phyloP scores from a whole-genome alignment of 148 eudicot species.

The Silene conica region DNA sequence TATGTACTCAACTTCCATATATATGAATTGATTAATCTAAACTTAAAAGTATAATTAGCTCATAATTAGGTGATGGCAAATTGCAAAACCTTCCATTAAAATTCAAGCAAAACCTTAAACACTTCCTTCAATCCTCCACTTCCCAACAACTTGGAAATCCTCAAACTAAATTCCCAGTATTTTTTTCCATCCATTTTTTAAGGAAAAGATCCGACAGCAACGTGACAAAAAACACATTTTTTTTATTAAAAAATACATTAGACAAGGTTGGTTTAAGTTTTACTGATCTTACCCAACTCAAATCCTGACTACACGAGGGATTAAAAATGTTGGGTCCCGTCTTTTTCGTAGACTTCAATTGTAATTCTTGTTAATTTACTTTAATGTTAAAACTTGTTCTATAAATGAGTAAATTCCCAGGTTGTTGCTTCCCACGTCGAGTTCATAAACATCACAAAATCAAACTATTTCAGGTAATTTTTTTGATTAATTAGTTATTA shows the following conservation, averaged over 20 bases:
- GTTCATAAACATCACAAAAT: conserved; percentile 17
- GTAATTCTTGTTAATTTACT: conserved; percentile 12
- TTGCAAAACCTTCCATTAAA: conserved; percentile 20
- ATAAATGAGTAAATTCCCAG: conserved; percentile 32
- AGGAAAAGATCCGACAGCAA: not conserved
- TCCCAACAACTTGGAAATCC: not conserved
- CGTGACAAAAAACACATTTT: conserved; percentile 6
- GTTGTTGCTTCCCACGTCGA: conserved; percentile 34
- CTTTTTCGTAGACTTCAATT: conserved; percentile 40
- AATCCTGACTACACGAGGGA: no score
- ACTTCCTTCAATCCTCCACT: conserved; percentile 11
- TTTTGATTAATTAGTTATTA: no score
- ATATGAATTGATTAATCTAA: not conserved
- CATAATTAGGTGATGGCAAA: not conserved
- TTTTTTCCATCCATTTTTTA: not conserved
- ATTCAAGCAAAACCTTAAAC: conserved; percentile 21
- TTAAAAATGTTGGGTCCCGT: conserved; percentile 33
- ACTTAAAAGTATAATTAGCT: not conserved
- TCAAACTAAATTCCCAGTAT: no score
- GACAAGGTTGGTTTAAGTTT: no score
- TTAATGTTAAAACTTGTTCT: not conserved
- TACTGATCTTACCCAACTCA: no score
- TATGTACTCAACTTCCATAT: no score
- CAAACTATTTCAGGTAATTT: conserved; percentile 17
- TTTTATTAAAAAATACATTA: no score